Conservation (phyloP, 106 monocot genomes). For the Acorus calamus region DNA sequence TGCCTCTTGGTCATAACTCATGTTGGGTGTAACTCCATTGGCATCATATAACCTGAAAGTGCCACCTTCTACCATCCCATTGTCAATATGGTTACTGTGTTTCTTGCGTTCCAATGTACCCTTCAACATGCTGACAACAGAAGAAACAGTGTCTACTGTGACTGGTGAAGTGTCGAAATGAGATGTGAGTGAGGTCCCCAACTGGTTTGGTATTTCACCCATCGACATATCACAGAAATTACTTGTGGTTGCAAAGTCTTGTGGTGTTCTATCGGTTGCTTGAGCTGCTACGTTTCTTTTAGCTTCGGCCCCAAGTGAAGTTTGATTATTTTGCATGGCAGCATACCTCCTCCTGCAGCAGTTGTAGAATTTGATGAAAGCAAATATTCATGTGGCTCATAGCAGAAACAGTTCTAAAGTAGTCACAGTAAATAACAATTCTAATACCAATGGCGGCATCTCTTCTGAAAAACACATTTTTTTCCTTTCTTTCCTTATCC, state of each 20-base stretch:
- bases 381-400: no score
- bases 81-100: slow-evolving; percentile 18
- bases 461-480: no score
- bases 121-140: slow-evolving; percentile 67
- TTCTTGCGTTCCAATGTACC: slow-evolving; percentile 51
- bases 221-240: slow-evolving; percentile 22
- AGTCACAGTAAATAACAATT: no score
- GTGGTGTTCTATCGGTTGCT: slow-evolving; percentile 3
- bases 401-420: no score
- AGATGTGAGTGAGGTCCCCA: slow-evolving; percentile 35
- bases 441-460: no score
- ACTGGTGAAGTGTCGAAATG: slow-evolving; percentile 24
- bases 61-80: slow-evolving; percentile 19
- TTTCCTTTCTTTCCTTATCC: no score
- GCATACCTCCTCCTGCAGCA: slow-evolving; percentile 50
- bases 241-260: slow-evolving; percentile 17
- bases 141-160: slow-evolving; percentile 43
- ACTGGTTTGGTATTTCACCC: slow-evolving; percentile 21
- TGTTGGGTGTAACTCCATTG: slow-evolving; percentile 18
- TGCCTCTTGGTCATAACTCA: slow-evolving; percentile 17
- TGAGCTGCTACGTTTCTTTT: slow-evolving; percentile 4
- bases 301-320: slow-evolving; percentile 19
- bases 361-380: no score
- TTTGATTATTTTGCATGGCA: slow-evolving; percentile 48
- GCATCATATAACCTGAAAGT: slow-evolving; percentile 31